Evolutionary conservation across 1,139 yeast species (phyloP).

Genomic region (Casaregolazyma suthepensis): DNA sequence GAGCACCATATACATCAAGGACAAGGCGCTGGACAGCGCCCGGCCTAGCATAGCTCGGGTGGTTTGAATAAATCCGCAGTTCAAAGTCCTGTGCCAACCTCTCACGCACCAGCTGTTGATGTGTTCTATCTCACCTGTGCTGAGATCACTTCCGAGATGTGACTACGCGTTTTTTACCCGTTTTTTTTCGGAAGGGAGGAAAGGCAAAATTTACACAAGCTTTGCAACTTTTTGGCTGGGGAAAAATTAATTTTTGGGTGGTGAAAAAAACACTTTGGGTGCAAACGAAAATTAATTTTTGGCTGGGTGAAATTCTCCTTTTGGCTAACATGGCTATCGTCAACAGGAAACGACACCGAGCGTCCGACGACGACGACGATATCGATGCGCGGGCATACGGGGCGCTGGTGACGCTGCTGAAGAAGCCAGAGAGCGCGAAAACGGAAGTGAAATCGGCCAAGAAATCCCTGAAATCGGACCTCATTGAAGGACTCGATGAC

Average conservation of each 20-base stretch:
- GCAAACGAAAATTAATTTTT: slow-evolving; percentile 9
- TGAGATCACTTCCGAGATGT: not conserved
- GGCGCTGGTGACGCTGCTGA: slow-evolving; percentile 67
- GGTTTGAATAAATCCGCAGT: not conserved
- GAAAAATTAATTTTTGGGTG: not conserved
- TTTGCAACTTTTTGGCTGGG: not conserved
- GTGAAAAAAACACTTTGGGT: slow-evolving; percentile 1
- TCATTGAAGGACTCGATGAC: slow-evolving; percentile 13
- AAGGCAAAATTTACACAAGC: not conserved
- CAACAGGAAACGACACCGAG: slow-evolving; percentile 21
- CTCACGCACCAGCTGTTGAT: not conserved
- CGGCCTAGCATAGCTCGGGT: not conserved
- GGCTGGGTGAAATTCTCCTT: not conserved
- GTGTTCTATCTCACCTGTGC: not conserved
- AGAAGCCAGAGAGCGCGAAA: slow-evolving; percentile 40
- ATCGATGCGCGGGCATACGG: slow-evolving; percentile 49
- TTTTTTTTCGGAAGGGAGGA: not conserved
- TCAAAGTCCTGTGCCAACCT: not conserved
- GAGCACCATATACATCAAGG: slow-evolving; percentile 42
- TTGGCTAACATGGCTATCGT: slow-evolving; percentile 1
- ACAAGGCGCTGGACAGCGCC: slow-evolving; percentile 18
- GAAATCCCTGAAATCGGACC: slow-evolving; percentile 1
- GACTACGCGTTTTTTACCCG: not conserved
- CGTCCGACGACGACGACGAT: slow-evolving; percentile 20
- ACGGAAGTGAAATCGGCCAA: slow-evolving; percentile 7